Conservation (phyloP, 2,329 filamentous ascomycete species). For the Pseudomassariella vexata region DNA sequence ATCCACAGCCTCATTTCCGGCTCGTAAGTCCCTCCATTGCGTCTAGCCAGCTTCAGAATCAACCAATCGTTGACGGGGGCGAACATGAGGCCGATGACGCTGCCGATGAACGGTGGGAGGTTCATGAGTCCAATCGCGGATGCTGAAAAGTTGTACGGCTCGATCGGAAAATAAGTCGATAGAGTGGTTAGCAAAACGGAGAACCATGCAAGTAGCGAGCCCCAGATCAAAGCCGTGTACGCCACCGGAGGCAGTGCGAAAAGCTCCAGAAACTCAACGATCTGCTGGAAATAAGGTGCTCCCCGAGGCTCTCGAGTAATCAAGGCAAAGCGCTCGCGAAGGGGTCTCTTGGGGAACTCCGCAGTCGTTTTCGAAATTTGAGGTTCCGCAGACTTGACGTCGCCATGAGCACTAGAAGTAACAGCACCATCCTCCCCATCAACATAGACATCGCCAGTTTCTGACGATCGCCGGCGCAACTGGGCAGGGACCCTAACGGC, state of each 20-base stretch:
- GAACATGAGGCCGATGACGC: conserved; percentile 30
- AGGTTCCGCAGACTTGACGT: no score
- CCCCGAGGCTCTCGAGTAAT: no score
- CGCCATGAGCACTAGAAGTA: no score
- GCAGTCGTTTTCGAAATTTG: no score
- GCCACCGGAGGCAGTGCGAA: conserved; percentile 31
- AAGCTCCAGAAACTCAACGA: no score
- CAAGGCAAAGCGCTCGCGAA: no score
- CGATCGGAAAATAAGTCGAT: conserved; percentile 28
- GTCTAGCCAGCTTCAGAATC: conserved; percentile 28
- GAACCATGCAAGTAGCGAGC: conserved; percentile 29
- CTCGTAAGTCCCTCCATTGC: conserved; percentile 35
- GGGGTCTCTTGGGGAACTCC: no score
- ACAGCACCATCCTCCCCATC: no score
- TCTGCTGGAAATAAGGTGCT: no score
- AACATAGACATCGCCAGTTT: no score
- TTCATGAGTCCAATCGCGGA: conserved; percentile 22
- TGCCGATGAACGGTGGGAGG: conserved; percentile 28
- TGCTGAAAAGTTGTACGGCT: conserved; percentile 23
- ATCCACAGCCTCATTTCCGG: conserved; percentile 37
- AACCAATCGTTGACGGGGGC: conserved; percentile 32
- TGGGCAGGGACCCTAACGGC: no score
- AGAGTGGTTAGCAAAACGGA: conserved; percentile 23
- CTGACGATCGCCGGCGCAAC: no score
- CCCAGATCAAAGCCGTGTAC: conserved; percentile 33